Evolutionary conservation across 2,329 filamentous ascomycete genomes (phyloP), one percentile per base, ranked within the genome.

Genomic region (Esteya vermicola): DNA sequence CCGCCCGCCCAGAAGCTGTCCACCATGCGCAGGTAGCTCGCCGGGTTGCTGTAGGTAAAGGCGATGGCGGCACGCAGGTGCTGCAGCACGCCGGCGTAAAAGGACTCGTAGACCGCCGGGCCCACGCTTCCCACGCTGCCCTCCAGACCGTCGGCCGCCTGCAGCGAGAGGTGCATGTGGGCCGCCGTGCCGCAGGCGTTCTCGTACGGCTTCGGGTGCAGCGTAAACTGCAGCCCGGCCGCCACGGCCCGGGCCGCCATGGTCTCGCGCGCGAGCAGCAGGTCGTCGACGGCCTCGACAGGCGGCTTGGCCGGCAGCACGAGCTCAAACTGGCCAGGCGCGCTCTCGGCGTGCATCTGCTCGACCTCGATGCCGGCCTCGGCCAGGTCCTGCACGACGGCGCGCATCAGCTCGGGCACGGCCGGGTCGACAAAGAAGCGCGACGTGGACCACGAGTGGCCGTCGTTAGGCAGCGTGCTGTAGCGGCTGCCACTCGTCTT

Each of bases 1-100:
- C 82, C 82, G n/a, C 82, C 82, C 0, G 81, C 72, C 84, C 83
- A 91, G 43, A 63, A 64, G n/a, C 82, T 71, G 39, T 85, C 77
- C 2, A 61, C 57, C 10, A 83, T 66, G 5, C 84, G 71, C 27
- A 72, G 70, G 55, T 91, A 91, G 54, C 78, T 84, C 1, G 66
- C 65, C 2, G 71, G 64, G 47, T 75, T 73, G 27, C 77, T 70
- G 50, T 84, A 72, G 0, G 74, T 76, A 42, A 91, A 78, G 0
- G 84, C 81, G 10, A 69, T 60, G n/a, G 91, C 60, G 3, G 75
- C 70, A 0, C 68, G 67, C 2, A 88, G 63, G 50, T 85, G 77
- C 10, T 63, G 57, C 7, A 91, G 61, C 0, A 93, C 63, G 0
- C 80, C 81, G 0, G 77, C 79, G 40, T 88, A 83, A 56, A 91